Base-by-base conservation (phyloP, 176 grass and related monocot species). In the Avena insularis region DNA sequence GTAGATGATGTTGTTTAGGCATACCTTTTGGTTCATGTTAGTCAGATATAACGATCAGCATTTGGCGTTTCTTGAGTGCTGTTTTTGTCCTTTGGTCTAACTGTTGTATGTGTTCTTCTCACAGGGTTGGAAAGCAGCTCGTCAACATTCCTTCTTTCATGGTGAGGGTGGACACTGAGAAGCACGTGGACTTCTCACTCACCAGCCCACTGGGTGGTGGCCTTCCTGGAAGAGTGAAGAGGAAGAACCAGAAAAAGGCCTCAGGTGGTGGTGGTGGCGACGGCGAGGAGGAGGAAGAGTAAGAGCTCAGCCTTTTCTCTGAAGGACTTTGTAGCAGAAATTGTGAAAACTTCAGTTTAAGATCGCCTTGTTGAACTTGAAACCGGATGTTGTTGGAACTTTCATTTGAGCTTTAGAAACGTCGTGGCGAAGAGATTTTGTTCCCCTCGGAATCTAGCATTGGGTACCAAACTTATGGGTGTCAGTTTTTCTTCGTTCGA, bases 81-180 rank as follows among this genome's bases (percentile, higher is more conserved):
- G 4, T 35, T 4, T 62, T 46, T 46, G 57, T 58, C 36, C 20
- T 0, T 82, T 66, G 3, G 33, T 80, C 57, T 77, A 50, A 85
- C 21, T 35, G 16, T 11, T 27, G 13, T 61, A 45, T 36, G 2
- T 80, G n/a, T 84, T 87, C 27, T 36, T 87, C 47, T 53, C 4
- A 71, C 83, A 95, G 90, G 67, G 90, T 95, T 20, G 90, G 90
- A 45, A 92, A 88, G 85, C 93, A 95, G 58, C 78, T 90, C 1
- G 93, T 94, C 47, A 94, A 92, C 82, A 88, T 94, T 12, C 85
- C 93, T 23, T 94, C 93, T 6, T 94, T 94, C 83, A 94, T 94
- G 88, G 93, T 94, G 82, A 89, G 93, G 74, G 65, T 94, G 2
- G 93, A 94, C n/a, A 92, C 93, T 0, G 90, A 94, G 90, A 94